phyloP scores from a whole-genome alignment of 2,329 filamentous ascomycete genomes.

The Leptographium wingfieldii region DNA sequence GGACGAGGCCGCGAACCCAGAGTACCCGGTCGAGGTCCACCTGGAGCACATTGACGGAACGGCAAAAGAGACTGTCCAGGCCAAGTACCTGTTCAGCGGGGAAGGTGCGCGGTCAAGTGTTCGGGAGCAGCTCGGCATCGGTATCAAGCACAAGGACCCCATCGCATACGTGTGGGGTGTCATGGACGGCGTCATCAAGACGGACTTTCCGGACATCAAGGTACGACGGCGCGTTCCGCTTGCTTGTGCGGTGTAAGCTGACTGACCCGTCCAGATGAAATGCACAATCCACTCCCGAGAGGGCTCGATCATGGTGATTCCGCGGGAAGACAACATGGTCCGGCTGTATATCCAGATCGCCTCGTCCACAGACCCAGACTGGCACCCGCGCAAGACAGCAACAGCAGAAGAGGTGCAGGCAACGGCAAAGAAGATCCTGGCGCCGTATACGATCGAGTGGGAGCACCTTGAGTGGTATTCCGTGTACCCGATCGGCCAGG shows the following conservation, averaged over 20 bases:
- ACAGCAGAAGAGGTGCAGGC: conserved; percentile 51
- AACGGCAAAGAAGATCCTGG: conserved; percentile 51
- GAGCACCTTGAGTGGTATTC: conserved; percentile 62
- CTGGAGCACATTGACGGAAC: conserved; percentile 66
- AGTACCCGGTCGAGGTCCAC: conserved; percentile 70
- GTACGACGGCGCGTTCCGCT: conserved; percentile 13
- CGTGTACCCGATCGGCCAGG: conserved; percentile 65
- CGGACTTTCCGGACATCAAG: conserved; percentile 68
- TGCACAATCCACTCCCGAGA: conserved; percentile 63
- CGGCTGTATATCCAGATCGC: conserved; percentile 58
- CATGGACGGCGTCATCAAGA: conserved; percentile 60
- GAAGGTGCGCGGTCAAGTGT: conserved; percentile 59
- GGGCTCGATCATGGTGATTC: conserved; percentile 71
- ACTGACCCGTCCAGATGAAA: conserved; percentile 40
- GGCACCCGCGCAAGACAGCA: conserved; percentile 49
- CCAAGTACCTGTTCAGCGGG: conserved; percentile 60
- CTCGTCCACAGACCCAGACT: conserved; percentile 47
- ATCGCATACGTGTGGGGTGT: conserved; percentile 64
- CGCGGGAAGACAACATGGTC: conserved; percentile 55
- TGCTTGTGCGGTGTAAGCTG: background rate
- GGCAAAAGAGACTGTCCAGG: conserved; percentile 49
- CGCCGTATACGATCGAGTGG: conserved; percentile 56
- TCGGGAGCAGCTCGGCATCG: conserved; percentile 52
- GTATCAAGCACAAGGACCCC: conserved; percentile 57
- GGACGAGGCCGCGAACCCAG: conserved; percentile 39